A percentile compares a stretch with the other conserved stretches of the same genome.
Evolutionary conservation across 176 grass and related monocot species (phyloP).

Genomic region (Cenchrus americanus): DNA sequence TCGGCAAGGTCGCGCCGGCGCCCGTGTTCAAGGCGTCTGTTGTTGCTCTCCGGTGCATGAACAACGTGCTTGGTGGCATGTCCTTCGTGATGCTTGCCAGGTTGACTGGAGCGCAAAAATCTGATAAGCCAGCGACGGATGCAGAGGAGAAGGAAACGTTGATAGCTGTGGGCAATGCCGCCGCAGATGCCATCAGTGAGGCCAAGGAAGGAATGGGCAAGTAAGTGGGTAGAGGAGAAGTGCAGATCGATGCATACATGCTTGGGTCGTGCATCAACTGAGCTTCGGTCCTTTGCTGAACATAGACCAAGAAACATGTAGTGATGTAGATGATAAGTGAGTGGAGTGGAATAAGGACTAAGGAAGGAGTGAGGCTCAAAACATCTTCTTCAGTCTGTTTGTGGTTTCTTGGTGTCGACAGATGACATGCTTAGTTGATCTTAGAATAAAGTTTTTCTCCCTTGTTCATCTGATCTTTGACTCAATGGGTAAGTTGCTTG

Average conservation of each 20-base stretch:
- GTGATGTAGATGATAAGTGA: conserved; percentile 43
- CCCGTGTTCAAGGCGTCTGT: conserved; percentile 76
- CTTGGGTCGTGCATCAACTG: background rate
- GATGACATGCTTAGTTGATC: conserved; percentile 41
- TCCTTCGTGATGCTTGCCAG: conserved; percentile 81
- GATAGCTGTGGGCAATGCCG: conserved; percentile 51
- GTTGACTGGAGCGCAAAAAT: conserved; percentile 77
- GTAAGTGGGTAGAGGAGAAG: conserved; percentile 33
- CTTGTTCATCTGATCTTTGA: background rate
- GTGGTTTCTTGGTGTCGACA: conserved; percentile 33
- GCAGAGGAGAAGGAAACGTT: conserved; percentile 66
- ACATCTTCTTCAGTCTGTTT: conserved; percentile 32
- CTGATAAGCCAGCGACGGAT: conserved; percentile 29
- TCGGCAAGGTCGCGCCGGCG: conserved; percentile 51
- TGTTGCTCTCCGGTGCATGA: conserved; percentile 66
- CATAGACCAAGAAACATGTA: conserved; percentile 49
- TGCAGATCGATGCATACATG: conserved; percentile 10
- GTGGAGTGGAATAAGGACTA: conserved; percentile 46
- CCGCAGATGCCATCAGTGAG: conserved; percentile 34
- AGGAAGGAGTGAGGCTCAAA: conserved; percentile 27
- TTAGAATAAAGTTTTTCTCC: conserved; percentile 50
- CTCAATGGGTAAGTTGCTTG: background rate
- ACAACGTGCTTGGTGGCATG: conserved; percentile 85
- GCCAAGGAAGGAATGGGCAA: conserved; percentile 41
- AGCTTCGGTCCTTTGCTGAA: conserved; percentile 29